Conservation (phyloP, 129 eudicot genomes). For the Smallanthus sonchifolius region DNA sequence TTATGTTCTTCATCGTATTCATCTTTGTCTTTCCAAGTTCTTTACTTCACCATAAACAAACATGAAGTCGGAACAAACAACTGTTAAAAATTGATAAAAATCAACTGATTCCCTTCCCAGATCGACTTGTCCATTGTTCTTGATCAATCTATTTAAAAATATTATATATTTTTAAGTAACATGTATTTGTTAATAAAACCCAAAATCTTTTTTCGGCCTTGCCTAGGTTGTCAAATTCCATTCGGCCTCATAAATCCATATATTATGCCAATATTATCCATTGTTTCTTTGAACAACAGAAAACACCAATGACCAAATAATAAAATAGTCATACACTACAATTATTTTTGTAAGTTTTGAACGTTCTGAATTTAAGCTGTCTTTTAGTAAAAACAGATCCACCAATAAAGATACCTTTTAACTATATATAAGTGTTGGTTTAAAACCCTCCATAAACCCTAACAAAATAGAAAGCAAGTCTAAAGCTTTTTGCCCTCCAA, state of each 20-base stretch:
- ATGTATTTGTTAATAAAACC: too few relatives aligned
- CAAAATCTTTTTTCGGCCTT: too few relatives aligned
- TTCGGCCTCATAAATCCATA: neutral
- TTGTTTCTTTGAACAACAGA: too few relatives aligned
- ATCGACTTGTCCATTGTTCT: too few relatives aligned
- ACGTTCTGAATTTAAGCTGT: conserved; percentile 19
- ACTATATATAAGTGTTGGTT: neutral
- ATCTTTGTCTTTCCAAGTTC: too few relatives aligned
- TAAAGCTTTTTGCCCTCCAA: neutral
- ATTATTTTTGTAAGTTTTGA: neutral
- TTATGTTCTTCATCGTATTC: too few relatives aligned
- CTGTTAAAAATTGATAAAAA: too few relatives aligned
- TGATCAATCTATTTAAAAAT: too few relatives aligned
- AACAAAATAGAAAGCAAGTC: conserved; percentile 10
- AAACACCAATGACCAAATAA: neutral
- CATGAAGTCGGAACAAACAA: too few relatives aligned
- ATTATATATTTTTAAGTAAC: too few relatives aligned
- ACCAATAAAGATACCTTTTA: conserved; percentile 48
- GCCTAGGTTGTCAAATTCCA: neutral
- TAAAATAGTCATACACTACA: neutral
- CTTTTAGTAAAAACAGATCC: conserved; percentile 45
- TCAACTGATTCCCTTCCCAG: too few relatives aligned
- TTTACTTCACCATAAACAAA: too few relatives aligned
- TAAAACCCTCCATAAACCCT: conserved; percentile 28
- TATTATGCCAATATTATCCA: neutral